These are phyloP conservation scores for Colletotrichum sp. DNA, from an alignment of 2,329 filamentous ascomycete species.

Conservation along the genomic window DNA sequence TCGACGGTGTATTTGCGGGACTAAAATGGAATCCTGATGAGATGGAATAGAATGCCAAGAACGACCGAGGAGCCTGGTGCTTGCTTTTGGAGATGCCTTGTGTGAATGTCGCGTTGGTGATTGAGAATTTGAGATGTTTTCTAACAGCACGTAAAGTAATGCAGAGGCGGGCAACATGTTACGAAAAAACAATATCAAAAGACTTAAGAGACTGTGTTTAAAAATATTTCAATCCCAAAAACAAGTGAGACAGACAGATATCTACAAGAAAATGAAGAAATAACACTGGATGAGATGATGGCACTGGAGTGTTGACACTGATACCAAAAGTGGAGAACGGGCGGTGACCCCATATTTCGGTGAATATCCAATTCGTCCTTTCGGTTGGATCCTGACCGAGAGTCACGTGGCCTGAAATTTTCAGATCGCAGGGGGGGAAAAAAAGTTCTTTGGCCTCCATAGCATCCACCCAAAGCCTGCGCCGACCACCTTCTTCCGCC, in stretches of 20 bases:
- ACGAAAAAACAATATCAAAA: neutral
- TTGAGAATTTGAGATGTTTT: neutral
- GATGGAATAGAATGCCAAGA: neutral
- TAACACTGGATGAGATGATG: neutral
- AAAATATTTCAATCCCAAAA: neutral
- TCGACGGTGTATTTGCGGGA: neutral
- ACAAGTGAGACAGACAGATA: neutral
- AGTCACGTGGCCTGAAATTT: neutral
- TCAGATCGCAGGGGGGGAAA: neutral
- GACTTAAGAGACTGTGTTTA: rapidly evolving
- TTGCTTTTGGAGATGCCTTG: neutral
- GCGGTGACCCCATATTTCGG: neutral
- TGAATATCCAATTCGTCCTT: neutral
- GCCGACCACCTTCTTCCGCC: neutral
- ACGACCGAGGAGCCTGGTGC: neutral
- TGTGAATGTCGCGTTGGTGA: neutral
- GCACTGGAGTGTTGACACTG: neutral
- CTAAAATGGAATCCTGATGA: neutral
- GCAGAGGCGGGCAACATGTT: neutral
- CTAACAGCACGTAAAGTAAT: neutral
- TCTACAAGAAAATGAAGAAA: neutral
- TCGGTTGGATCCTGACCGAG: neutral
- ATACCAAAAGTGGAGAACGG: neutral
- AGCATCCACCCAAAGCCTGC: neutral
- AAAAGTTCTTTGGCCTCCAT: neutral